phyloP scores from a whole-genome alignment of 495 filamentous ascomycete genomes.

The Daldinia bambusicola region DNA sequence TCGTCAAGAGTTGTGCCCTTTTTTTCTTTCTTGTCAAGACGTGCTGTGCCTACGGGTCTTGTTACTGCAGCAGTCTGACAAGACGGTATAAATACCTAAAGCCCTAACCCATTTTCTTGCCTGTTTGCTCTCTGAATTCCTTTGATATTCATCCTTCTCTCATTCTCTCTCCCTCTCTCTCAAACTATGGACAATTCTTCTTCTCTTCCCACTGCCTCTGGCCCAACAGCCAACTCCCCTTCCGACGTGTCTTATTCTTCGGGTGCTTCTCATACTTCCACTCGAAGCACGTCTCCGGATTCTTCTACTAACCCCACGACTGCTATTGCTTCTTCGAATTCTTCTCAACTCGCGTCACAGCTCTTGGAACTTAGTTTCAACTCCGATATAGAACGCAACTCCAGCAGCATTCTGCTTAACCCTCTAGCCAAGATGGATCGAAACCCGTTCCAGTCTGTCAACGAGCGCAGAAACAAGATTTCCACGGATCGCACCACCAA shows the following conservation, averaged over 20 bases:
- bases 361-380: constrained; percentile 34
- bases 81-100: constrained; percentile 39
- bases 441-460: constrained; percentile 45
- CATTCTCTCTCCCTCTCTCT: not conserved
- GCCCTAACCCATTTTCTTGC: constrained; percentile 32
- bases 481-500: constrained; percentile 23
- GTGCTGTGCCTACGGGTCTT: constrained; percentile 12
- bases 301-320: not conserved
- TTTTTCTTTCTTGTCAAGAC: not conserved
- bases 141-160: constrained; percentile 38
- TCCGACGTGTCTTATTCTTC: constrained; percentile 42
- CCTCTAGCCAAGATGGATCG: constrained; percentile 39
- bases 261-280: constrained; percentile 37
- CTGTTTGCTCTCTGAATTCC: constrained; percentile 44
- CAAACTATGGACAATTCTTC: constrained; percentile 36
- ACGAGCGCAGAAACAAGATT: constrained; percentile 44
- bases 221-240: constrained; percentile 30
- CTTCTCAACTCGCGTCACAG: constrained; percentile 19
- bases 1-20: not conserved
- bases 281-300: constrained; percentile 38
- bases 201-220: constrained; percentile 30
- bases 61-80: constrained; percentile 17
- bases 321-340: not conserved
- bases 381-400: constrained; percentile 24
- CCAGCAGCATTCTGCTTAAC: constrained; percentile 23